Percentiles rank a stretch among this genome's conserved stretches.
Evolutionary conservation across 768 basidiomycete species (phyloP).

Genomic region (Mycena indigotica): DNA sequence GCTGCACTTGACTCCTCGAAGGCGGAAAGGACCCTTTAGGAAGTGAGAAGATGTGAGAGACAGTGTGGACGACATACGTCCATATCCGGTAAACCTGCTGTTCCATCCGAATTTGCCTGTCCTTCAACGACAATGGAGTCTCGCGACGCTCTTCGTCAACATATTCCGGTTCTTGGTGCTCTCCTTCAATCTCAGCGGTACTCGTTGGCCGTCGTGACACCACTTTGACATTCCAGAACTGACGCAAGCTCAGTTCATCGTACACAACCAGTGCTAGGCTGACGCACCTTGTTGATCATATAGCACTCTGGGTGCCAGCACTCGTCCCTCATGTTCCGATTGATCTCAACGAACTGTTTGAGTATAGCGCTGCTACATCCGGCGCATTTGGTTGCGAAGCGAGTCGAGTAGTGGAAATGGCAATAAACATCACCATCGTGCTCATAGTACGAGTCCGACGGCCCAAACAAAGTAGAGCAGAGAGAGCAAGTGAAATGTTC

Average conservation of each 20-base stretch:
- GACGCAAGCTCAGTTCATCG: conserved; percentile 7
- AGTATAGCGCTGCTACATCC: conserved; percentile 96
- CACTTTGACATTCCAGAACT: conserved; percentile 99
- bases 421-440: conserved; percentile 98
- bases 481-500: conserved; percentile 99
- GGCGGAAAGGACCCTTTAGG: conserved; percentile 80
- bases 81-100: conserved; percentile 98
- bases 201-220: conserved; percentile 73
- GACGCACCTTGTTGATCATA: conserved; percentile 95
- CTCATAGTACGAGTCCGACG: conserved; percentile 98
- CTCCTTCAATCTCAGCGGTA: conserved; percentile 54
- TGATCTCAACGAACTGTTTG: conserved; percentile 99
- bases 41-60: conserved; percentile 14
- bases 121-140: conserved; percentile 76
- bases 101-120: conserved; percentile 93
- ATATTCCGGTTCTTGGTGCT: conserved; percentile 55
- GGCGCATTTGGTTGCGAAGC: conserved; percentile 97
- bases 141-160: conserved; percentile 80
- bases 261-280: neutral
- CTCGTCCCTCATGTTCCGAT: conserved; percentile 96
- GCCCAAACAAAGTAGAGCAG: conserved; percentile 94
- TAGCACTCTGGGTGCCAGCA: conserved; percentile 99
- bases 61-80: conserved; percentile 67
- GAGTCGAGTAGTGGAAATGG: conserved; percentile 98
- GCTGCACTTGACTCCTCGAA: conserved; percentile 99